Conservation (phyloP, 768 basidiomycete genomes). For the Tulasnella sp. region DNA sequence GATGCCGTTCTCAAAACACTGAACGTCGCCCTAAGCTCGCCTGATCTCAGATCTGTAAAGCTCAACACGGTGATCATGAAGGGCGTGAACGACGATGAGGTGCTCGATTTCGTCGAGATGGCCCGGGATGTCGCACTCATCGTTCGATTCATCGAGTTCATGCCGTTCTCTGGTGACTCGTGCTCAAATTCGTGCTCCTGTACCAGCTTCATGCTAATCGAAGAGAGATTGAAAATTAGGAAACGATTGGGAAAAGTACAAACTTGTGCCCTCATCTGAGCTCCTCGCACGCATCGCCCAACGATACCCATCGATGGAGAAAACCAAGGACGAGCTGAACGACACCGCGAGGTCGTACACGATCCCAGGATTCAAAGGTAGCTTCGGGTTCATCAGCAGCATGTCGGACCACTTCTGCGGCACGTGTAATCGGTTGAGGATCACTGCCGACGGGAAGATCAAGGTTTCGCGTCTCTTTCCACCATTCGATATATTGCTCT, state of each 20-base stretch:
- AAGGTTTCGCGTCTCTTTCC: conserved; percentile 40
- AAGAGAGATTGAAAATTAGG: conserved; percentile 33
- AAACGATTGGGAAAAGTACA: conserved; percentile 72
- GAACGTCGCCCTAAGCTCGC: conserved; percentile 40
- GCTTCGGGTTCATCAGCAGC: conserved; percentile 80
- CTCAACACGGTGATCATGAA: conserved; percentile 77
- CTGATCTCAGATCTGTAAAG: conserved; percentile 50
- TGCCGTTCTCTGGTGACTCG: conserved; percentile 69
- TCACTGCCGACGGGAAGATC: conserved; percentile 86
- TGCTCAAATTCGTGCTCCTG: background rate
- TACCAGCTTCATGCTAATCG: background rate
- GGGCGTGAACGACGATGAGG: conserved; percentile 71
- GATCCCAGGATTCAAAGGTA: conserved; percentile 58
- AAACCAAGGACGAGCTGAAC: conserved; percentile 54
- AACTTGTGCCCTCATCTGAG: conserved; percentile 68
- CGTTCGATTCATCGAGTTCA: conserved; percentile 85
- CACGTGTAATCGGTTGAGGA: conserved; percentile 69
- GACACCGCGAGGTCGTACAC: conserved; percentile 75
- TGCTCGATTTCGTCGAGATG: conserved; percentile 67
- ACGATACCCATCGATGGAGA: conserved; percentile 40
- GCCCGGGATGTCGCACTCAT: conserved; percentile 52
- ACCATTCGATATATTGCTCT: background rate
- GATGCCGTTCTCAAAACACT: conserved; percentile 61
- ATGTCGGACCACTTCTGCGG: conserved; percentile 92
- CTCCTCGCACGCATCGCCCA: conserved; percentile 42